Base-by-base conservation (phyloP, 2,329 filamentous ascomycete species). In the Aspergillus brunneoviolaceus region DNA sequence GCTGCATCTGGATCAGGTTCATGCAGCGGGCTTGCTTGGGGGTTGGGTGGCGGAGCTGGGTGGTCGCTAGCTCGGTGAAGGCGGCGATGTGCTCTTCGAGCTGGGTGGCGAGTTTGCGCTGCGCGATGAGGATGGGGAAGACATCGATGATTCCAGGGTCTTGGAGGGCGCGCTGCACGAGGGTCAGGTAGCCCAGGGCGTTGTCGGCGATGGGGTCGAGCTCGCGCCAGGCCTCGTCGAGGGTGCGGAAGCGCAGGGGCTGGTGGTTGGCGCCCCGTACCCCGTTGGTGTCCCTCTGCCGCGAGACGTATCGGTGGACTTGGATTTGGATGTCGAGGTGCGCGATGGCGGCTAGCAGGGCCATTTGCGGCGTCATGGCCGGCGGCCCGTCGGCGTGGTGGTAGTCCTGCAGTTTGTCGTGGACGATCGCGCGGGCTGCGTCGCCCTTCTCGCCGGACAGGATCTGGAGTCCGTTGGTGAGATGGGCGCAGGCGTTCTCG, bases 401-500 rank as follows among this genome's bases (percentile, higher is more conserved):
- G 14, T 35, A 16, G 33, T 35, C 11, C 16, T 35, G 33, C 2
- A 52, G 19, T 5, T 52, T 52, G 3, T 21, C 23, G 21, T 31
- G 23, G 2, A 29, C 25, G 39, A 47, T 25, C 9, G 21, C 29
- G 5, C 47, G 35, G 52, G 58, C 59, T 5, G 51, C 42, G 10
- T 52, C 33, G 1, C 51, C 51, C 19, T 42, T 42, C 4, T 35
- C 21, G 21, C 39, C 39, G 3, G 51, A 31, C 25, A 63, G 21
- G 9, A 63, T 25, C 4, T 45, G 50, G 21, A 63, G 23, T 3
- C 61, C 61, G 16, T 57, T 49, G 19, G 48, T 49, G 4, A 63
- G 53, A 49, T 63, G 61, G 9, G n/a, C 11, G 27, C 58, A 54
- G 2, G 61, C 61, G 4, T 56, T 47, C 3, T 58, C 59, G n/a